Evolutionary conservation across 2,329 filamentous ascomycete species (phyloP), one percentile per base, ranked within the genome.

Genomic region (Exophiala bonariae): DNA sequence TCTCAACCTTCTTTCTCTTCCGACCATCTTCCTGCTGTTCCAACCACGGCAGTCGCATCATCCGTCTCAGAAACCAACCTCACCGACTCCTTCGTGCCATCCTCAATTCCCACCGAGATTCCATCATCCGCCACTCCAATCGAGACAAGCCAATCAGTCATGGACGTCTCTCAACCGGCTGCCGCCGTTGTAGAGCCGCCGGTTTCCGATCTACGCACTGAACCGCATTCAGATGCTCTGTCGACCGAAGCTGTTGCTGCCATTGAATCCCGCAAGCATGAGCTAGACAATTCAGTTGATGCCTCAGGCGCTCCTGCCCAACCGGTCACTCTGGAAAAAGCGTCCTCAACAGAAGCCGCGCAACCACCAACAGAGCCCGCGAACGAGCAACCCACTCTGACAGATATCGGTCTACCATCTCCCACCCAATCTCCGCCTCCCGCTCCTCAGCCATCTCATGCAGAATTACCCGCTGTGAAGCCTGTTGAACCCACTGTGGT

Each of bases 391-490:
- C 17, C 40, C 3, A 23, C 49, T 19, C 38, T 45, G 22, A 48
- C 37, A 14, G 44, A 54, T 34, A 54, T 43, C 41, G 55, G 51
- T 30, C 43, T 55, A 16, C 53, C 49, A 1, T 49, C 55, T 26
- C 56, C 53, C 4, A 46, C 59, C 8, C 58, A 64, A 39, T 55
- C 55, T 16, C 42, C 56, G 7, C 50, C 55, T 32, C 52, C 53
- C 13, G 44, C 64, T 35, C 62, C 64, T 8, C 61, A 69, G 36
- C 58, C 67, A 33, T 65, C 64, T 17, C 66, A 66, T 31, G 52
- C 50, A 3, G 38, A 42, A 1, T 34, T 54, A 20, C 35, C 51
- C 37, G 41, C 30, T 11, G 39, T 38, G 16, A 42, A 40, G 41
- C 42, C 37, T 7, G 47, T 47, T 11, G 45, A 42, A 20, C 43